A percentile compares a stretch with the other conserved stretches of the same genome.
Evolutionary conservation across 2,329 filamentous ascomycete species (phyloP).

Genomic region (Colletotrichum sp.): DNA sequence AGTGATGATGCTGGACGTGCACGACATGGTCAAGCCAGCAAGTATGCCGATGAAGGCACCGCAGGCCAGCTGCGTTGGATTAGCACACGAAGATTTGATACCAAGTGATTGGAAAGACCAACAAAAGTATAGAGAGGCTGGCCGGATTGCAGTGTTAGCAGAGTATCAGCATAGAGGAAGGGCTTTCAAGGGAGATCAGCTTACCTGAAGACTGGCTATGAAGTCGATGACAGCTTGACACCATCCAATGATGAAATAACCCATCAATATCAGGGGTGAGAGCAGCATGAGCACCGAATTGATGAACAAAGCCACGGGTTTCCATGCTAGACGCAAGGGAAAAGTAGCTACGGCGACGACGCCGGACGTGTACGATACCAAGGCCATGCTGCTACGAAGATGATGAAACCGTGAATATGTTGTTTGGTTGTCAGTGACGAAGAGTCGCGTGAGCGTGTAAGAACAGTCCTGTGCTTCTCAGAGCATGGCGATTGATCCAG

Average conservation of each 20-base stretch:
- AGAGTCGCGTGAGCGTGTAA: neutral
- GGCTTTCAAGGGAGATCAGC: slow-evolving; percentile 18
- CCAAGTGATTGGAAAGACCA: slow-evolving; percentile 19
- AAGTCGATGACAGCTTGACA: slow-evolving; percentile 28
- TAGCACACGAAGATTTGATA: slow-evolving; percentile 28
- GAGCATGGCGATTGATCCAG: neutral
- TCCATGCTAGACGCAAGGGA: slow-evolving; percentile 33
- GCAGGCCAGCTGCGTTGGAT: slow-evolving; percentile 55
- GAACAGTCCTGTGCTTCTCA: neutral
- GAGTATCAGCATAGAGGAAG: neutral
- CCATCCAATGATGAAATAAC: slow-evolving; percentile 30
- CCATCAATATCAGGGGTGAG: slow-evolving; percentile 40
- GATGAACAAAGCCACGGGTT: slow-evolving; percentile 29
- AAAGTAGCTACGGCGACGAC: slow-evolving; percentile 26
- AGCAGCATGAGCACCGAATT: slow-evolving; percentile 34
- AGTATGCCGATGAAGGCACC: slow-evolving; percentile 71
- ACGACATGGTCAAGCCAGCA: slow-evolving; percentile 64
- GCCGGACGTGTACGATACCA: slow-evolving; percentile 3
- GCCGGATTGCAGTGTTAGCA: neutral
- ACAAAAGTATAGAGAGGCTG: slow-evolving; percentile 51
- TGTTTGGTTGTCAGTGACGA: neutral
- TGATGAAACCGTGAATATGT: neutral
- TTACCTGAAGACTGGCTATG: slow-evolving; percentile 40
- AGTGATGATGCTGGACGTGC: slow-evolving; percentile 60
- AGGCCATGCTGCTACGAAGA: neutral